Base-by-base conservation (phyloP, 495 filamentous ascomycete species). In the Penicillium alfredii region DNA sequence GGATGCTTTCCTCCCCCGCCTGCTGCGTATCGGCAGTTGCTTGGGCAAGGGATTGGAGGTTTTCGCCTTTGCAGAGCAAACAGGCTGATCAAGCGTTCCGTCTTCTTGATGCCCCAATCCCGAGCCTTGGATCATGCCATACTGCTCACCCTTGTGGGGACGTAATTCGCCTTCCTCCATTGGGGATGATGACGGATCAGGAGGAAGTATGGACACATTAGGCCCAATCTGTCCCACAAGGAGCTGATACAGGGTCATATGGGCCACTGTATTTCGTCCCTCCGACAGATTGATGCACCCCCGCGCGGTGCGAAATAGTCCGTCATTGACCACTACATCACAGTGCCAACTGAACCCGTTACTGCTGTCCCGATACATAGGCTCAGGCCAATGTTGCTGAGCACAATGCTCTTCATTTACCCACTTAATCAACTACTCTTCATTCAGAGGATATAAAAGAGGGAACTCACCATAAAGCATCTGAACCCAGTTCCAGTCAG, bases 191-290 rank as follows among this genome's bases (percentile, higher is more conserved):
- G n/a, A n/a, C n/a, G n/a, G n/a, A n/a, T n/a, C n/a, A n/a, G n/a
- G n/a, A n/a, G n/a, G n/a, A n/a, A n/a, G n/a, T n/a, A n/a, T n/a
- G n/a, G n/a, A n/a, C n/a, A n/a, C n/a, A n/a, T n/a, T n/a, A n/a
- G n/a, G n/a, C n/a, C n/a, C n/a, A n/a, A n/a, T n/a, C n/a, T 41
- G 53, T 3, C 21, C 18, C 6, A 56, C 33, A 4, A 61, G 23
- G 6, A 62, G 25, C 4, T 33, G 30, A 14, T 60, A 40, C 16
- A 67, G 9, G 8, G 60, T 51, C 18, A 40, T 25, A 19, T 65
- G 58, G 0, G 60, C 55, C 8, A 52, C 48, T 10, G 51, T 51
- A 18, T 60, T 58, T 17, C 45, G 47, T 0, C 63, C 61, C 14
- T 45, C 32, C 0, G 4, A 16, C 21, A 19, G 8, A 7, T 22